These are phyloP conservation scores for Selaginella moellendorffii DNA, from an alignment of 75 land plant genomes.

Conservation along the genomic window DNA sequence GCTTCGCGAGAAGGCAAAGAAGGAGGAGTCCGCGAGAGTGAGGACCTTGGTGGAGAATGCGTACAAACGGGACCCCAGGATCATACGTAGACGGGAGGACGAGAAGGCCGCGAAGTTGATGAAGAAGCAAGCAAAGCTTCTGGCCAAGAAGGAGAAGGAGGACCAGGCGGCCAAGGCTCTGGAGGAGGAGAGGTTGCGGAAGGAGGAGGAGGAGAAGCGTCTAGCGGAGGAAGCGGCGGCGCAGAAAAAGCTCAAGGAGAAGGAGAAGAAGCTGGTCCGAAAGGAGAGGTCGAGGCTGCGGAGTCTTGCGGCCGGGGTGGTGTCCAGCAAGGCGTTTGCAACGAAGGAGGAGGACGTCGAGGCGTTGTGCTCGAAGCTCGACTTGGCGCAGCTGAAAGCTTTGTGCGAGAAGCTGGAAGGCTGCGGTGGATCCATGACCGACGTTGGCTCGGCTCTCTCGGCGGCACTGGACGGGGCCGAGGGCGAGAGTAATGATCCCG, in stretches of 20 bases:
- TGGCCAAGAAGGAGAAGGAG: constrained; percentile 67
- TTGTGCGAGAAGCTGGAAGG: constrained; percentile 59
- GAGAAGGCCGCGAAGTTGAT: constrained; percentile 75
- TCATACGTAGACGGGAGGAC: constrained; percentile 62
- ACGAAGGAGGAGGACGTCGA: constrained; percentile 64
- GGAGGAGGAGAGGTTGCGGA: constrained; percentile 63
- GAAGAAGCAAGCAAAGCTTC: constrained; percentile 63
- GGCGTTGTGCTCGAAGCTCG: constrained; percentile 44
- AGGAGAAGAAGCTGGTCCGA: constrained; percentile 75
- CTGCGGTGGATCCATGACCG: neutral
- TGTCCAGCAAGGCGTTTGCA: constrained; percentile 28
- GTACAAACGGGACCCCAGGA: constrained; percentile 76
- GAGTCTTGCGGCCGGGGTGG: constrained; percentile 30
- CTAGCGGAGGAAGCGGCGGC: constrained; percentile 63
- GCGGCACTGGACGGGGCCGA: neutral
- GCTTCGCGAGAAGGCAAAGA: constrained; percentile 77
- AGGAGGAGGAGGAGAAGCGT: constrained; percentile 64
- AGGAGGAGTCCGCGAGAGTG: constrained; percentile 72
- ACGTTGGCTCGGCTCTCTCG: neutral
- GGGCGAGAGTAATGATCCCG: neutral
- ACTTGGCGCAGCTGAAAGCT: constrained; percentile 31
- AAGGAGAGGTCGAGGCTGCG: constrained; percentile 80
- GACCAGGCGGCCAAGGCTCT: constrained; percentile 60
- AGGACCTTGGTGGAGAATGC: constrained; percentile 82
- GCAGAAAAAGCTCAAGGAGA: constrained; percentile 78